These are phyloP conservation scores for Gillenia trifoliata DNA, from an alignment of 306 rosid species.

Conservation along the genomic window DNA sequence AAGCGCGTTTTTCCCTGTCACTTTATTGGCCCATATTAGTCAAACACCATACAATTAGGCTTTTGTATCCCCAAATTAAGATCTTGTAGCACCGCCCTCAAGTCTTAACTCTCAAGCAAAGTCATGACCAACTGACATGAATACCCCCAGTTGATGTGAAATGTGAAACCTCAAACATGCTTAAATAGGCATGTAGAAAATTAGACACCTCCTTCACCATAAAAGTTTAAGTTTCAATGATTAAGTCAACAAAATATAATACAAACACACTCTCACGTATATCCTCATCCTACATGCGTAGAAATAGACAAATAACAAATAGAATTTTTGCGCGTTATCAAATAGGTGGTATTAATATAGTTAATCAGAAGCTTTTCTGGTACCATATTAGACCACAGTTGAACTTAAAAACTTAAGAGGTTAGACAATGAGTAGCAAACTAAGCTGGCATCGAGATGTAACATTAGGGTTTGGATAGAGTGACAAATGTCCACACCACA, in stretches of 20 bases:
- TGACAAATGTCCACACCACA: background rate
- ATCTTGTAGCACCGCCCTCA: background rate
- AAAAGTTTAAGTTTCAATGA: background rate
- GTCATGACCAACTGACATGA: background rate
- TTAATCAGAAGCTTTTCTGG: no score
- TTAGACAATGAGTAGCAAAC: background rate
- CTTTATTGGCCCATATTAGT: background rate
- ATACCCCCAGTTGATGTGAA: background rate
- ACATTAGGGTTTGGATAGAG: background rate
- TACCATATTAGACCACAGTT: background rate
- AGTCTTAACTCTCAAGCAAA: background rate
- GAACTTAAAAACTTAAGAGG: background rate
- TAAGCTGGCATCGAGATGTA: background rate
- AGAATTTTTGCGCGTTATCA: background rate
- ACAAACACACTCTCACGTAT: background rate
- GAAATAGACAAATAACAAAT: no score
- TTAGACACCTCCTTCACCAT: background rate
- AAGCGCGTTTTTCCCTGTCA: background rate
- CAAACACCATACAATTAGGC: conserved; percentile 19
- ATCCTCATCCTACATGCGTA: background rate
- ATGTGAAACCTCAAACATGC: background rate
- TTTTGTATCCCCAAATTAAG: conserved; percentile 5
- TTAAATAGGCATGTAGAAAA: background rate
- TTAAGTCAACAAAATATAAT: background rate
- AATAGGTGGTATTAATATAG: background rate